Percentiles rank a stretch among this genome's conserved stretches.
These are phyloP conservation scores for Ophiostoma novo-ulmi DNA, from an alignment of 2,329 filamentous ascomycete genomes.

Conservation along the genomic window DNA sequence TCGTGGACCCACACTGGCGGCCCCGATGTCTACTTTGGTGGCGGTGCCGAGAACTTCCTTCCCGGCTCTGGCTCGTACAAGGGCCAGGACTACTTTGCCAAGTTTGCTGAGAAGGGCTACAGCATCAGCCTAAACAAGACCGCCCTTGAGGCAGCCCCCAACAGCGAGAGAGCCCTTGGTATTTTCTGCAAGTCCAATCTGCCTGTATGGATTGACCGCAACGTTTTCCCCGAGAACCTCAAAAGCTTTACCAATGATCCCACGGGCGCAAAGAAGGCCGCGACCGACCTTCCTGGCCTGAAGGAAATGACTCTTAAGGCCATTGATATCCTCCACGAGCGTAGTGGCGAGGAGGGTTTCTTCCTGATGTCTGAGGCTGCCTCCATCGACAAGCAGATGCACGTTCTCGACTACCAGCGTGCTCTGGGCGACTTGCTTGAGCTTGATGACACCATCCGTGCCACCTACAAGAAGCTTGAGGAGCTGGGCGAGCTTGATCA, in stretches of 20 bases:
- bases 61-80: conserved; percentile 59
- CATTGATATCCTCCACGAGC: conserved; percentile 67
- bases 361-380: conserved; percentile 86
- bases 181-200: conserved; percentile 72
- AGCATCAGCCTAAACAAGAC: conserved; percentile 70
- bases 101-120: conserved; percentile 69
- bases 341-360: conserved; percentile 66
- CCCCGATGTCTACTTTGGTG: conserved; percentile 77
- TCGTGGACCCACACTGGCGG: conserved; percentile 71
- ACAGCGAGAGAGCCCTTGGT: conserved; percentile 62
- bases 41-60: conserved; percentile 76
- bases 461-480: conserved; percentile 66
- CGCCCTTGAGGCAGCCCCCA: conserved; percentile 53
- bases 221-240: conserved; percentile 70
- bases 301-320: conserved; percentile 90
- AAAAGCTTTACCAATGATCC: conserved; percentile 62
- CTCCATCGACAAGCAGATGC: conserved; percentile 88
- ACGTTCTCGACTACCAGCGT: conserved; percentile 76
- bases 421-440: conserved; percentile 80
- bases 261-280: conserved; percentile 56
- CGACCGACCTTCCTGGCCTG: conserved; percentile 71
- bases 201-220: conserved; percentile 81
- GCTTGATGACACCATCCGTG: conserved; percentile 75
- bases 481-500: conserved; percentile 63
- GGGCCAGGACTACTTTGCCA: conserved; percentile 72